Evolutionary conservation across 2,329 filamentous ascomycete genomes (phyloP).

Genomic region (Penicillium sp.): DNA sequence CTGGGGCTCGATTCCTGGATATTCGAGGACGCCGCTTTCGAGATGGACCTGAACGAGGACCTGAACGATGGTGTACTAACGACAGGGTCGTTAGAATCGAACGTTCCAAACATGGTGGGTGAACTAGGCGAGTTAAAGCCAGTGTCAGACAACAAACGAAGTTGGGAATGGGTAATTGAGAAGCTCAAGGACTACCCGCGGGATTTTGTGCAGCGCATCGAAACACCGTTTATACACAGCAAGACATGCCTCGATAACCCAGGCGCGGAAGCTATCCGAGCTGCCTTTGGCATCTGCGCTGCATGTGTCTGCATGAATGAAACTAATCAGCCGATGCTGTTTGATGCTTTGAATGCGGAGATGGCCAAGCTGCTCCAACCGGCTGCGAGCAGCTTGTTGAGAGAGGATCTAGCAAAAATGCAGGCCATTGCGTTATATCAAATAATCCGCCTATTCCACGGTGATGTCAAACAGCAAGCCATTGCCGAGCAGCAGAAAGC

Average conservation of each 20-base stretch:
- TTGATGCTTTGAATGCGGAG: neutral
- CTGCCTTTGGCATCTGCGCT: conserved; percentile 2
- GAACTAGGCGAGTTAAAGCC: neutral
- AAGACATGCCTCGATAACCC: neutral
- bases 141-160: neutral
- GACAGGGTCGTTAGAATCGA: neutral
- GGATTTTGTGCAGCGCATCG: neutral
- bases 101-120: neutral
- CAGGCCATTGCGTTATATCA: conserved; percentile 9
- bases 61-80: neutral
- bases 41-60: neutral
- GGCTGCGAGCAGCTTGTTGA: neutral
- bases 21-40: neutral
- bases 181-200: neutral
- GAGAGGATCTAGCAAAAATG: neutral
- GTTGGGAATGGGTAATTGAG: conserved; percentile 1
- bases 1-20: neutral
- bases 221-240: conserved; percentile 3
- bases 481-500: neutral
- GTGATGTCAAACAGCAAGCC: neutral
- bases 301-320: neutral
- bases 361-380: neutral
- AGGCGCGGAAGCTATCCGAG: neutral
- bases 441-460: conserved; percentile 5
- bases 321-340: neutral